Evolutionary conservation across 495 filamentous ascomycete genomes (phyloP).

Genomic region (Hypoxylon fuscum): DNA sequence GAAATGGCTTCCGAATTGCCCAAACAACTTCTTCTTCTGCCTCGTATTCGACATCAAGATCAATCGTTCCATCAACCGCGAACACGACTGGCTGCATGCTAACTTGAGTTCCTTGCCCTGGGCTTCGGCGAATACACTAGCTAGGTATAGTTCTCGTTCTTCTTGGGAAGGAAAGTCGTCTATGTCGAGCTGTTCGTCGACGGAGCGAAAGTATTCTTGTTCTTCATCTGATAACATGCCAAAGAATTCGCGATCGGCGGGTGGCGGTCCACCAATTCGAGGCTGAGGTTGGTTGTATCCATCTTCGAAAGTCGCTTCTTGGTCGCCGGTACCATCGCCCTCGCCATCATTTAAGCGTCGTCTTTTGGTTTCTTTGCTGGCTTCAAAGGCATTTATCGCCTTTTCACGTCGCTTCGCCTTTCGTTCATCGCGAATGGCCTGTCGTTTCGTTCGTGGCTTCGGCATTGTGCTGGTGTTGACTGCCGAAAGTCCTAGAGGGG

Average conservation of each 20-base stretch:
- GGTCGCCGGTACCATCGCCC: constrained; percentile 32
- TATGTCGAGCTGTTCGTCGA: constrained; percentile 85
- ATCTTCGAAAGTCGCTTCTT: constrained; percentile 43
- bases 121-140: constrained; percentile 86
- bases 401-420: constrained; percentile 52
- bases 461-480: constrained; percentile 30
- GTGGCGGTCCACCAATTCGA: constrained; percentile 33
- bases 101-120: constrained; percentile 94
- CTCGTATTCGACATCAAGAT: constrained; percentile 79
- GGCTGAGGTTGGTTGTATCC: constrained; percentile 26
- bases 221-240: constrained; percentile 90
- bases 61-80: constrained; percentile 88
- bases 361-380: constrained; percentile 46
- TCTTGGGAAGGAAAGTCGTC: constrained; percentile 84
- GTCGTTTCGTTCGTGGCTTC: constrained; percentile 51
- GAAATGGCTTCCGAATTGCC: constrained; percentile 87
- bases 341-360: constrained; percentile 46
- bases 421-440: constrained; percentile 58
- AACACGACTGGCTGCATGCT: constrained; percentile 93
- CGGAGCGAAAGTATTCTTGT: constrained; percentile 91
- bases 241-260: constrained; percentile 71
- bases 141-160: constrained; percentile 80
- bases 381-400: constrained; percentile 44
- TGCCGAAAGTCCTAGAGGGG: not conserved
- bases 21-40: constrained; percentile 87